Conservation (phyloP, 805 yeast genomes). For the Komagataella phaffii region DNA sequence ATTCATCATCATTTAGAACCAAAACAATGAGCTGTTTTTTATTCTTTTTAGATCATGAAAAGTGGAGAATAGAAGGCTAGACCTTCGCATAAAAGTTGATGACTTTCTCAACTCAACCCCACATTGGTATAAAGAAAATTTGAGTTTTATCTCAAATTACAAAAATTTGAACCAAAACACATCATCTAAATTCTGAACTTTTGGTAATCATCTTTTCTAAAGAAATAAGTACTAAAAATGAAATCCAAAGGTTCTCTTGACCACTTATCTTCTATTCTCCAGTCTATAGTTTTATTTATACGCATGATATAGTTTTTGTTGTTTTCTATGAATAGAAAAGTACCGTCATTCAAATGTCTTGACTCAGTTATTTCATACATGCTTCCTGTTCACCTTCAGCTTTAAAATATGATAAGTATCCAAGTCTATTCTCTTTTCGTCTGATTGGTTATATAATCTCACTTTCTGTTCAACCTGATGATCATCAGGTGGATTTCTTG, state of each 20-base stretch:
- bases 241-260: background rate
- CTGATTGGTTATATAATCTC: background rate
- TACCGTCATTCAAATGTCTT: background rate
- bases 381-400: too few relatives aligned
- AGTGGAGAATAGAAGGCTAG: background rate
- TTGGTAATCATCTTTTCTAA: too few relatives aligned
- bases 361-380: background rate
- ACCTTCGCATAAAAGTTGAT: background rate
- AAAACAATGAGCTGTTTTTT: too few relatives aligned
- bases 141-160: too few relatives aligned
- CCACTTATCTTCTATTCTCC: background rate
- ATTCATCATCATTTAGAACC: background rate
- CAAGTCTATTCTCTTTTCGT: too few relatives aligned
- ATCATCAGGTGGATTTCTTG: too few relatives aligned
- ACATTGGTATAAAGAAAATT: background rate
- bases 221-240: too few relatives aligned
- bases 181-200: too few relatives aligned
- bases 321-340: background rate
- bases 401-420: too few relatives aligned
- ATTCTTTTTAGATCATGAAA: background rate
- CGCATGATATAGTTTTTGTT: background rate
- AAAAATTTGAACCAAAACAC: too few relatives aligned
- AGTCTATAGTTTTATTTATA: too few relatives aligned
- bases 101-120: background rate
- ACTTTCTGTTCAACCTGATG: too few relatives aligned